Base-by-base conservation (phyloP, 2,329 filamentous ascomycete genomes). In the Colletotrichum ledebouriae region DNA sequence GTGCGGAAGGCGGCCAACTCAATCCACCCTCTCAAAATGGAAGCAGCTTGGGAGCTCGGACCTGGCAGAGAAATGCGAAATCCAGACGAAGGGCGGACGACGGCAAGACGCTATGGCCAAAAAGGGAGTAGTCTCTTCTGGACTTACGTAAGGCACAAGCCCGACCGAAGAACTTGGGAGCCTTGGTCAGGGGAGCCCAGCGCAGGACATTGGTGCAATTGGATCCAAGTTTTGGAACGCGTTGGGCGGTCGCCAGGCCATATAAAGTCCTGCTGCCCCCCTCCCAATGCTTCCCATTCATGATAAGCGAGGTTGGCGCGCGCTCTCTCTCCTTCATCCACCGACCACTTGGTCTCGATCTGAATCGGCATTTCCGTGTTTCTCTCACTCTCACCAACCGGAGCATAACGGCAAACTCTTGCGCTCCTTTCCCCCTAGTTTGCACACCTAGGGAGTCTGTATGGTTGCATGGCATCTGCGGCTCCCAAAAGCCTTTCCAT, bases 1-100 rank as follows among this genome's bases (percentile, higher is more conserved):
- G 55, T 29, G 22, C n/a, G 34, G 33, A 34, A 34, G 22, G n/a
- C 22, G 42, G 41, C 39, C 41, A 55, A 55, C 34, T 57, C 53
- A 57, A 59, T 47, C 57, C 57, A 46, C 41, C 42, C 37, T 57
- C 52, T 62, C 63, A 41, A 62, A 41, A 46, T 41, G 41, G 58
- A 20, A 33, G 20, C 41, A 59, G 52, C 34, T 55, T 33, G 52
- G 52, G 33, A 55, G 52, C 52, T 55, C 52, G 52, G 52, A 41
- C 52, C 52, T 37, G 52, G 34, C 52, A 41, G 52, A 41, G 33
- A 41, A 55, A 55, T 55, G 52, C 52, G 34, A 55, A 39, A 55
- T 55, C 52, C 52, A 39, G 52, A 55, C 20, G 33, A 55, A 13
- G 20, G 29, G 29, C 29, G 29, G 29, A 2, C 6, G 29, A 29